Base-by-base conservation (phyloP, 768 basidiomycete genomes). In the Boletellus sp. region DNA sequence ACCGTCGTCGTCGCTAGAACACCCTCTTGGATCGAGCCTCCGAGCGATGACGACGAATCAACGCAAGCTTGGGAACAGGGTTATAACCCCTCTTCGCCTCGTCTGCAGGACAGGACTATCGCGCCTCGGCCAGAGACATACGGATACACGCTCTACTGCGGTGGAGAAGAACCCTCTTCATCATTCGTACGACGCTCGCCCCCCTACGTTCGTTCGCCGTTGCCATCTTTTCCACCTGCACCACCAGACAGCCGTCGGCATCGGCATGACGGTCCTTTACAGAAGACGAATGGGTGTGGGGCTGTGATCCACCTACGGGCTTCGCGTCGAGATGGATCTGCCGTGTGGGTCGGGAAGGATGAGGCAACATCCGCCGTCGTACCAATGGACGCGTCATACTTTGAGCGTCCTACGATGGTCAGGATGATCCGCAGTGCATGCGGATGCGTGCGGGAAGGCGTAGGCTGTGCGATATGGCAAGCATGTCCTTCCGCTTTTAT, bases 391-490 rank as follows among this genome's bases (percentile, higher is more conserved):
- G 57, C 78, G 6, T 66, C 64, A 11, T 87, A 87, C 65, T 83
- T 86, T 61, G 79, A 81, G 54, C 66, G 74, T 31, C 55, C 69
- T 12, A 68, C 73, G 13, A 69, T 76, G 16, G 73, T 76, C 34
- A 75, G 75, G 63, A 77, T 79, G 63, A 70, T 77, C 48, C 72
- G 70, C 52, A 80, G 76, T 53, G 68, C 78, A 3, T 87, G 85
- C 55, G 84, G 85, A 13, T 88, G 85, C 57, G 63, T 81, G 34
- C 75, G 81, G 31, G 83, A 86, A 63, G 84, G 83, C 6, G 71
- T 88, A 10, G 85, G 82, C 17, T 88, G 85, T 67, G 73, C 76
- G 3, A 73, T 73, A 39, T 85, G 81, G 80, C 75, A 45, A 60
- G 75, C 66, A 6, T 32, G 8, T 36, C 4, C 39, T 3, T 40